Conservation (phyloP, 148 eudicot species). For the Cornus florida region DNA sequence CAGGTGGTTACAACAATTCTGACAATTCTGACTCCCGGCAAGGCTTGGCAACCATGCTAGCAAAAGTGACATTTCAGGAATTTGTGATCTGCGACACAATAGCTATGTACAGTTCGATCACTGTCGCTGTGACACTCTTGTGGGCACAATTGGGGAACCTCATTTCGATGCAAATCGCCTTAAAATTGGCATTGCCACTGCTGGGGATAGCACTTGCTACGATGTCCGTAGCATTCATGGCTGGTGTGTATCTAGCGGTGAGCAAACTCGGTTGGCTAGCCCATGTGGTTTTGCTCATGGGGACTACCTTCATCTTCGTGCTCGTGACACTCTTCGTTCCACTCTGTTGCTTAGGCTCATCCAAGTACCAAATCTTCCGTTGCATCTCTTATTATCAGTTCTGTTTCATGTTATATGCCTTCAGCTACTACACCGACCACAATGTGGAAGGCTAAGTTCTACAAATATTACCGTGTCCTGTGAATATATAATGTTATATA, state of each 20-base stretch:
- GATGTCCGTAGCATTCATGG: constrained; percentile 55
- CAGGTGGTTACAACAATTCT: constrained; percentile 28
- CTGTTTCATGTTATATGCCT: constrained; percentile 12
- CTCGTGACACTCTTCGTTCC: constrained; percentile 31
- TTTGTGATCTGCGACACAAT: constrained; percentile 42
- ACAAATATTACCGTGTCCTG: no score
- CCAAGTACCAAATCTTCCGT: not conserved
- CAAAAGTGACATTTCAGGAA: constrained; percentile 10
- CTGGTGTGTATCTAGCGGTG: constrained; percentile 35
- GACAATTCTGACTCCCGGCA: constrained; percentile 14
- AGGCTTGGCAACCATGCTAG: constrained; percentile 26
- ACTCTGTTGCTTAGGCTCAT: constrained; percentile 17
- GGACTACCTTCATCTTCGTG: constrained; percentile 19
- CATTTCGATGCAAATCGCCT: constrained; percentile 17
- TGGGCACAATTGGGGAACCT: constrained; percentile 47
- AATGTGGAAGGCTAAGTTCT: not conserved
- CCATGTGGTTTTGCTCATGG: constrained; percentile 27
- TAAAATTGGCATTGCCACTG: constrained; percentile 31
- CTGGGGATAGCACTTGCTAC: constrained; percentile 37
- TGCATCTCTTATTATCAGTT: constrained; percentile 22
- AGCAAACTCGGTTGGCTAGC: constrained; percentile 39
- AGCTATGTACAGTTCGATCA: constrained; percentile 42
- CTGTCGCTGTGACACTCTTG: constrained; percentile 36
- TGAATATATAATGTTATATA: no score
- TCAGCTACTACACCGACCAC: constrained; percentile 9